Evolutionary conservation across 2,329 filamentous ascomycete genomes (phyloP).

Genomic region (Fusarium poae): DNA sequence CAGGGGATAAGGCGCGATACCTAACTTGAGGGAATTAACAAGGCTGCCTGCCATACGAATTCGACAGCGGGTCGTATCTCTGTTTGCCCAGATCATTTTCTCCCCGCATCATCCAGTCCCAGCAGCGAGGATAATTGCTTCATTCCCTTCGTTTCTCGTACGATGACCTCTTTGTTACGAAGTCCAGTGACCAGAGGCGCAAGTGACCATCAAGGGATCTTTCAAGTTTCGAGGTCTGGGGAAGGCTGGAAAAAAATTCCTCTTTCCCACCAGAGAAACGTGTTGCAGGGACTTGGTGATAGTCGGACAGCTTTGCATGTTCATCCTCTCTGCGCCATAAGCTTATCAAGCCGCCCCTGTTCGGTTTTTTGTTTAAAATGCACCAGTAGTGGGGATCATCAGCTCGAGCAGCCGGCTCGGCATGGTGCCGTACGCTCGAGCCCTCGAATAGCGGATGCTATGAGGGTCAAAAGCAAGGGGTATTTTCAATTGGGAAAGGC

Average conservation of each 20-base stretch:
- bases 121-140: constrained; percentile 27
- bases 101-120: constrained; percentile 29
- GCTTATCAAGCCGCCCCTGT: constrained; percentile 28
- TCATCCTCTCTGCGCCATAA: constrained; percentile 23
- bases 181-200: constrained; percentile 1
- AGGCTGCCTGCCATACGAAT: constrained; percentile 37
- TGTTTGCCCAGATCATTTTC: constrained; percentile 9
- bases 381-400: constrained; percentile 14
- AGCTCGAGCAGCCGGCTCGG: constrained; percentile 6
- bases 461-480: constrained; percentile 15
- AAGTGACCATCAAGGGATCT: constrained; percentile 2
- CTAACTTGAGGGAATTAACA: constrained; percentile 38
- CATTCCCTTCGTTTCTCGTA: not conserved
- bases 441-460: constrained; percentile 12
- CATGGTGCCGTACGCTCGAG: constrained; percentile 28
- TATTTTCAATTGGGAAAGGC: not conserved
- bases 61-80: constrained; percentile 35
- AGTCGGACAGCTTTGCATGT: constrained; percentile 20
- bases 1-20: constrained; percentile 29
- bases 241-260: not conserved
- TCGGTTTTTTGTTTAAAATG: constrained; percentile 10
- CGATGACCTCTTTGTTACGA: constrained; percentile 9
- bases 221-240: constrained; percentile 15
- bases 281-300: constrained; percentile 21
- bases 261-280: not conserved